These are phyloP conservation scores for Cordia subcordata DNA, from an alignment of 257 asterid species.

Conservation along the genomic window DNA sequence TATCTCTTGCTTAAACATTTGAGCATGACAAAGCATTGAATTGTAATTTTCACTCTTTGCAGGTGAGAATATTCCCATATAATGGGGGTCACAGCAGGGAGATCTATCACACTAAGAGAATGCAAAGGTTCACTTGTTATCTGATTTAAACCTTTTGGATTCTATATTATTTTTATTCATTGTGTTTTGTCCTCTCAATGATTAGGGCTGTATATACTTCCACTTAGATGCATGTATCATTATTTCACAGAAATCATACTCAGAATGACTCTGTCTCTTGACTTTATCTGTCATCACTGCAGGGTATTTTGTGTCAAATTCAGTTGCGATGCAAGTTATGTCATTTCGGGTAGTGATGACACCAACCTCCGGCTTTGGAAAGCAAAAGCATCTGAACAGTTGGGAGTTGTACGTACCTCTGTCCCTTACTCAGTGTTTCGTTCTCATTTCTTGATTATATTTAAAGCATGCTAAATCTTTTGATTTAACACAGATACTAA, in stretches of 20 bases:
- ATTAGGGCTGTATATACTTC: too few relatives aligned
- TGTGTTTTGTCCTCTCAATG: too few relatives aligned
- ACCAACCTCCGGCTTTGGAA: slow-evolving; percentile 95
- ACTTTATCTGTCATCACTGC: too few relatives aligned
- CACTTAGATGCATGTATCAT: too few relatives aligned
- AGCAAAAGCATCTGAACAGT: slow-evolving; percentile 93
- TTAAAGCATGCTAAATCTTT: background rate
- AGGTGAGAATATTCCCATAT: slow-evolving; percentile 84
- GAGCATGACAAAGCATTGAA: background rate
- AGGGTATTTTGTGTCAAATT: slow-evolving; percentile 72
- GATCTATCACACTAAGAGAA: slow-evolving; percentile 89
- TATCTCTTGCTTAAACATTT: background rate
- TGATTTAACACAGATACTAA: too few relatives aligned
- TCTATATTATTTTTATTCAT: background rate
- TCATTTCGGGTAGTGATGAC: slow-evolving; percentile 95
- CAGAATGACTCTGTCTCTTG: too few relatives aligned
- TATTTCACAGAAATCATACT: too few relatives aligned
- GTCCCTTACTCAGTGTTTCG: slow-evolving; percentile 6
- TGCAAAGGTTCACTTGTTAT: slow-evolving; percentile 65
- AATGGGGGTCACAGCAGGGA: slow-evolving; percentile 98
- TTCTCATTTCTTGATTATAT: background rate
- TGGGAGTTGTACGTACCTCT: slow-evolving; percentile 87
- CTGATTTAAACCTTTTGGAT: slow-evolving; percentile 6
- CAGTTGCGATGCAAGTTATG: slow-evolving; percentile 77
- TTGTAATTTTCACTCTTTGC: slow-evolving; percentile 21